These are phyloP conservation scores for Neophaeococcomyces aloes DNA, from an alignment of 2,329 filamentous ascomycete genomes.

Conservation along the genomic window DNA sequence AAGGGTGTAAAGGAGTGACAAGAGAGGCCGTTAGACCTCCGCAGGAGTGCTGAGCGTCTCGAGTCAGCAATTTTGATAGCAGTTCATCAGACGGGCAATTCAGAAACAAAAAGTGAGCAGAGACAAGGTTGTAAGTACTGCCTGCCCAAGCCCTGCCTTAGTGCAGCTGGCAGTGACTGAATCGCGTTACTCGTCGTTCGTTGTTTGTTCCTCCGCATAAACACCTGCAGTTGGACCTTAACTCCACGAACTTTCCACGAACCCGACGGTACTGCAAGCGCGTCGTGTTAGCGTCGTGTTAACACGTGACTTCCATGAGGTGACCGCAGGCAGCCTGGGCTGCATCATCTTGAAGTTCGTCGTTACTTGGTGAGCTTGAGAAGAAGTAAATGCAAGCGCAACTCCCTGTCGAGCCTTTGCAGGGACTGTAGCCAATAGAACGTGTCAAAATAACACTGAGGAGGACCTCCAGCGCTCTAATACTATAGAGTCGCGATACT, in stretches of 20 bases:
- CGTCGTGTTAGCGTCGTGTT: background rate
- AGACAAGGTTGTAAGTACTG: no score
- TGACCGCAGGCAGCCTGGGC: background rate
- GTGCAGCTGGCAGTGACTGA: no score
- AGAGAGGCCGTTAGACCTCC: constrained; percentile 34
- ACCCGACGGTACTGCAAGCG: background rate
- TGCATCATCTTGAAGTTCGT: constrained; percentile 2
- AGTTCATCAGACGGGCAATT: background rate
- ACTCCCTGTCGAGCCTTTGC: no score
- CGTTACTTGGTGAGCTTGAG: constrained; percentile 2
- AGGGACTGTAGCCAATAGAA: background rate
- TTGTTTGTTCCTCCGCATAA: no score
- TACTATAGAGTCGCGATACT: background rate
- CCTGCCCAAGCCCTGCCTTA: no score
- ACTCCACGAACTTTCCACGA: background rate
- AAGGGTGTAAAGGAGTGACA: constrained; percentile 33
- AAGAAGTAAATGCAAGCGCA: background rate
- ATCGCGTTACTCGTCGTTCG: no score
- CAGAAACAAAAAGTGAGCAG: no score
- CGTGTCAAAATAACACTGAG: background rate
- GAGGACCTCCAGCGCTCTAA: constrained; percentile 1
- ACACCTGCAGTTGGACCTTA: background rate
- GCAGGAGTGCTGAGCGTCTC: constrained; percentile 30
- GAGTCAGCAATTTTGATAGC: constrained; percentile 36
- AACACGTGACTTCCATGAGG: background rate